Evolutionary conservation across 306 rosid species (phyloP).

Genomic region (Erythrophleum fordii): DNA sequence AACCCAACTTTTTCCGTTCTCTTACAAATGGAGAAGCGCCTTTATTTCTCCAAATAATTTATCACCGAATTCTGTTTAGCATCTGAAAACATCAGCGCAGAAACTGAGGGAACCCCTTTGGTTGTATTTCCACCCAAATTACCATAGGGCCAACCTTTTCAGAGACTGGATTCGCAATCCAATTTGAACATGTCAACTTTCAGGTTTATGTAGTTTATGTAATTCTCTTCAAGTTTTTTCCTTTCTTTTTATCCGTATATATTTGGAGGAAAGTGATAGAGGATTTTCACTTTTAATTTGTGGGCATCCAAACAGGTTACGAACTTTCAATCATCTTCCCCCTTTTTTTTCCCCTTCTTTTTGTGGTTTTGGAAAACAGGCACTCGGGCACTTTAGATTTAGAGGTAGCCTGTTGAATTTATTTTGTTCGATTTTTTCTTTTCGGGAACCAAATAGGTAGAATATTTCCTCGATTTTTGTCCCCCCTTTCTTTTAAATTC

Average conservation of each 20-base stretch:
- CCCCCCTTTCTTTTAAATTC: conserved; percentile 20
- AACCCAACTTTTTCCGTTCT: not conserved
- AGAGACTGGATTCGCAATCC: not conserved
- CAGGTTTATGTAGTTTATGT: not conserved
- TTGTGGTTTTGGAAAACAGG: not conserved
- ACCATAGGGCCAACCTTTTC: not conserved
- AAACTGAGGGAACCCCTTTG: not conserved
- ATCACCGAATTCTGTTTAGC: not conserved
- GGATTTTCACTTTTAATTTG: not conserved
- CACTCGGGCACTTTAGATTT: not conserved
- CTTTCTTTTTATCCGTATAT: not conserved
- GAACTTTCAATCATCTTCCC: not conserved
- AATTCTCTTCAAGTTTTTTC: not conserved
- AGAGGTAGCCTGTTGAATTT: conserved; percentile 6
- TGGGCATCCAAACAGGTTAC: conserved; percentile 7
- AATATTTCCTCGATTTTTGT: conserved; percentile 29
- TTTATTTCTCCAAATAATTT: not conserved
- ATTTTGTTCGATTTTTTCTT: not conserved
- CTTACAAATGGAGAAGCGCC: not conserved
- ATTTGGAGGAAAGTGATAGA: not conserved
- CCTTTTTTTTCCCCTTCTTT: not conserved
- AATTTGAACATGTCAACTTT: conserved; percentile 8
- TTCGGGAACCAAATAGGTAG: conserved; percentile 34
- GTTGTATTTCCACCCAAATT: not conserved
- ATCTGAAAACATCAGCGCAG: not conserved